A percentile compares a stretch with the other conserved stretches of the same genome.
Evolutionary conservation across 2,329 filamentous ascomycete genomes (phyloP).

Genomic region (Cladophialophora exuberans): DNA sequence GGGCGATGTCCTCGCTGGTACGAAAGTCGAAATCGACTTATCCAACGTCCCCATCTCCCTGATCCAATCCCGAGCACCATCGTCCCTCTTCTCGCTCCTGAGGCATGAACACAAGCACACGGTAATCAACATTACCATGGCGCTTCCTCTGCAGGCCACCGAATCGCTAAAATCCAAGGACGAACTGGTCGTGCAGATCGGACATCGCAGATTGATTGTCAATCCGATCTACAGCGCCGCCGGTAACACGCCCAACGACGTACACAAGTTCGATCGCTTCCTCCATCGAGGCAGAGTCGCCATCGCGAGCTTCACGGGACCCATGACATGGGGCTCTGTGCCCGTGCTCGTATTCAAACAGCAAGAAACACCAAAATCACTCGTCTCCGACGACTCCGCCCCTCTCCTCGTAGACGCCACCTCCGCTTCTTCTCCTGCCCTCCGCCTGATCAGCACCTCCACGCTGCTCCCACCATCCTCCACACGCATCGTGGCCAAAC

Average conservation of each 20-base stretch:
- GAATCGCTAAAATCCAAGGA: constrained; percentile 87
- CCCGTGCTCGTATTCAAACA: constrained; percentile 84
- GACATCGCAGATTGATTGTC: constrained; percentile 81
- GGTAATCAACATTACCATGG: constrained; percentile 85
- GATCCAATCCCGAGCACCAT: constrained; percentile 58
- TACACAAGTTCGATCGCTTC: constrained; percentile 94
- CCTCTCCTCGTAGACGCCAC: constrained; percentile 42
- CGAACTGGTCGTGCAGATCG: constrained; percentile 88
- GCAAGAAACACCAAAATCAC: background rate
- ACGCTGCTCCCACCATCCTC: constrained; percentile 79
- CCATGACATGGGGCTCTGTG: constrained; percentile 89
- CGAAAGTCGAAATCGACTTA: constrained; percentile 78
- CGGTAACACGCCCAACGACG: constrained; percentile 92
- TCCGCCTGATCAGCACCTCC: constrained; percentile 82
- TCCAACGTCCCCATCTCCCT: constrained; percentile 60
- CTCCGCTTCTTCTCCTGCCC: constrained; percentile 51
- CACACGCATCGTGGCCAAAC: constrained; percentile 83
- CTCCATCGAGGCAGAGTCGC: constrained; percentile 88
- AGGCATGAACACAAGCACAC: constrained; percentile 95
- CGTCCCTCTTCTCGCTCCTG: constrained; percentile 82
- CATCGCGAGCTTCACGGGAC: constrained; percentile 86
- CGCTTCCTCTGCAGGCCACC: constrained; percentile 75
- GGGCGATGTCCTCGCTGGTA: constrained; percentile 85
- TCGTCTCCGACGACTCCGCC: background rate
- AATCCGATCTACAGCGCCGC: constrained; percentile 87